Evolutionary conservation across 768 basidiomycete genomes (phyloP).

Genomic region (Trametes gibbosa): DNA sequence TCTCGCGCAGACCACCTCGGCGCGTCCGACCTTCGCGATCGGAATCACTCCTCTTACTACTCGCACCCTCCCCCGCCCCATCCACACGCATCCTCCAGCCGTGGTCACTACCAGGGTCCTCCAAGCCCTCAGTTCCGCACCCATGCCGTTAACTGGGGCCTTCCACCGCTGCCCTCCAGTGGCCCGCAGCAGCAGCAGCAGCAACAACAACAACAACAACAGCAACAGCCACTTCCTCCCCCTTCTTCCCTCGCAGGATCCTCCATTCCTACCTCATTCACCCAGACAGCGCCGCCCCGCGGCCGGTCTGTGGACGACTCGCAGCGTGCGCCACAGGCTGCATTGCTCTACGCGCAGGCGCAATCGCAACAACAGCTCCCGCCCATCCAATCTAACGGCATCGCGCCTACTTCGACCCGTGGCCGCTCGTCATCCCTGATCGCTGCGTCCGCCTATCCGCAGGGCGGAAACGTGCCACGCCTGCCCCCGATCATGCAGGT

Average conservation of each 20-base stretch:
- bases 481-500: constrained; percentile 87
- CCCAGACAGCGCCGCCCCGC: constrained; percentile 17
- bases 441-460: constrained; percentile 12
- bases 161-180: constrained; percentile 1
- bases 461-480: constrained; percentile 35
- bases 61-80: constrained; percentile 16
- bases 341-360: constrained; percentile 50
- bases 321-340: constrained; percentile 51
- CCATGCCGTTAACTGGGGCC: constrained; percentile 18
- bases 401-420: constrained; percentile 3
- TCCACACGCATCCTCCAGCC: constrained; percentile 21
- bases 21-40: constrained; percentile 29
- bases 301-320: constrained; percentile 41
- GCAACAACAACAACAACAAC: constrained; percentile 1
- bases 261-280: constrained; percentile 18
- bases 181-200: constrained; percentile 22
- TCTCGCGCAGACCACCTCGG: constrained; percentile 8
- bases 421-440: constrained; percentile 23
- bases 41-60: constrained; percentile 28
- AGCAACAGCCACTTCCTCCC: constrained; percentile 33
- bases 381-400: constrained; percentile 11
- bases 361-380: constrained; percentile 13
- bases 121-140: constrained; percentile 18
- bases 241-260: constrained; percentile 42
- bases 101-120: not conserved